phyloP scores from a whole-genome alignment of 257 asterid genomes.

The Schizonepeta tenuifolia region DNA sequence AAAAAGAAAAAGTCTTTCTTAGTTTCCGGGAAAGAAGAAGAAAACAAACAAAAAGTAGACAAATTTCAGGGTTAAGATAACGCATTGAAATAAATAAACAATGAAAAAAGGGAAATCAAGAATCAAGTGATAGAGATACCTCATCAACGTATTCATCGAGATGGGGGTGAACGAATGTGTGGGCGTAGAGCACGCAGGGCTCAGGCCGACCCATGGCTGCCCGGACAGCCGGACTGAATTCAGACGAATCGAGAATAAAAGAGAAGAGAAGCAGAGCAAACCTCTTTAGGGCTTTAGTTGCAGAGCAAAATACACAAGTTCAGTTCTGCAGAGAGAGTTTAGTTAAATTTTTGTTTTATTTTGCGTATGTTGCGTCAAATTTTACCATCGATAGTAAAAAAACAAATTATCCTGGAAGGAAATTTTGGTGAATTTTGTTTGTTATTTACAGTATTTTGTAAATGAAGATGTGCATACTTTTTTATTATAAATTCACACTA shows the following conservation, averaged over 20 bases:
- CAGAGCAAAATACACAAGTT: neutral
- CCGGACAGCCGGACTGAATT: slow-evolving; percentile 28
- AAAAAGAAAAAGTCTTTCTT: neutral
- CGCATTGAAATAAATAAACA: neutral
- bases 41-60: neutral
- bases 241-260: slow-evolving; percentile 12
- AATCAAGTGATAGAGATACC: slow-evolving; percentile 41
- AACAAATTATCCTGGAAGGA: no score
- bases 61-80: slow-evolving; percentile 3
- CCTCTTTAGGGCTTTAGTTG: slow-evolving; percentile 23
- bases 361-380: no score
- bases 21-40: neutral
- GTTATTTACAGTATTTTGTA: no score
- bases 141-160: slow-evolving; percentile 74
- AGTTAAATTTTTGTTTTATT: no score
- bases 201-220: slow-evolving; percentile 92
- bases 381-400: neutral
- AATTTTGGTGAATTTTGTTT: no score
- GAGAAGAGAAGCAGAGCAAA: neutral
- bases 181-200: slow-evolving; percentile 89
- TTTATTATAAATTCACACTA: no score
- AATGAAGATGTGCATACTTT: no score
- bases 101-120: neutral
- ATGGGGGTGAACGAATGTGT: slow-evolving; percentile 68
- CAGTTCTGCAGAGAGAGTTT: neutral